phyloP scores from a whole-genome alignment of 1,139 yeast genomes.

The Candida labiduridarum region DNA sequence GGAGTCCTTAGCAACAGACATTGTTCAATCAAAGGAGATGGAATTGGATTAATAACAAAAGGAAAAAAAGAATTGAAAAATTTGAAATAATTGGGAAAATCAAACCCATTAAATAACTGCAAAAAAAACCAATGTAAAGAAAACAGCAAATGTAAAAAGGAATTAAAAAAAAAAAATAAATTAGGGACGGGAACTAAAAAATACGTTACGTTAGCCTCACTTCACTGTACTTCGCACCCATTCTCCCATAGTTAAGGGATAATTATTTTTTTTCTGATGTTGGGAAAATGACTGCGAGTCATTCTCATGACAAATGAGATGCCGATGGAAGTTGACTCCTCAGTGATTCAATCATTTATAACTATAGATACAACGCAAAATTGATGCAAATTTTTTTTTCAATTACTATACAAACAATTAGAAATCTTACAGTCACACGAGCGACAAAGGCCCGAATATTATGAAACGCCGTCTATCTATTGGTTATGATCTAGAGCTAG shows the following conservation, averaged over 20 bases:
- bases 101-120: slow-evolving; percentile 1
- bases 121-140: not conserved
- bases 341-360: not conserved
- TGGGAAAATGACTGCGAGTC: slow-evolving; percentile 14
- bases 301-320: slow-evolving; percentile 3
- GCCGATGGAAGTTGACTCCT: not conserved
- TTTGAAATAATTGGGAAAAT: not conserved
- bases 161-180: not conserved
- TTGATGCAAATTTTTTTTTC: no score
- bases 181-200: not conserved
- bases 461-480: not conserved
- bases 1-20: not conserved
- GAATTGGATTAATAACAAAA: not conserved
- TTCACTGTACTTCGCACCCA: slow-evolving; percentile 6
- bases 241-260: slow-evolving; percentile 8
- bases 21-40: not conserved
- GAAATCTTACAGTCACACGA: not conserved
- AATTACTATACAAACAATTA: not conserved
- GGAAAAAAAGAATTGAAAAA: not conserved
- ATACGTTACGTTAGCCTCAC: no score
- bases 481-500: no score
- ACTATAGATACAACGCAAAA: not conserved
- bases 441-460: not conserved
- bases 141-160: not conserved
- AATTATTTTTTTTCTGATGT: not conserved